These are phyloP conservation scores for Solanum aculeatissimum DNA, from an alignment of 305 asterid genomes.

Conservation along the genomic window DNA sequence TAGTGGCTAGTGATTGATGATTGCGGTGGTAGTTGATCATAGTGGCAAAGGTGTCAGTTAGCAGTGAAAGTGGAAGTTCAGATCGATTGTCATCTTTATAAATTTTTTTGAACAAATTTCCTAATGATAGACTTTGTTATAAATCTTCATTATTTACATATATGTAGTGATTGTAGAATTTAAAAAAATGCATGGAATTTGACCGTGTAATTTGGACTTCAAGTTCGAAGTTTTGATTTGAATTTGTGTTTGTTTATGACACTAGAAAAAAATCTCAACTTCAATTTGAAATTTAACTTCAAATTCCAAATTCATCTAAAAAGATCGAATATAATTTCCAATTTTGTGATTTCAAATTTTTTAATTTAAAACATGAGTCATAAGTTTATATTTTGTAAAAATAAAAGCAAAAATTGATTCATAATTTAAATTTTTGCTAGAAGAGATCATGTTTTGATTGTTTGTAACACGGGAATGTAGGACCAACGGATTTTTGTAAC, in stretches of 20 bases:
- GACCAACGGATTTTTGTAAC: too few species aligned
- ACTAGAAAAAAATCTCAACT: neutral
- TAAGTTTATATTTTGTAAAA: too few species aligned
- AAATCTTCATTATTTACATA: neutral
- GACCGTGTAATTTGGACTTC: neutral
- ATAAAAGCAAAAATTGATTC: too few species aligned
- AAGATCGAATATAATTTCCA: too few species aligned
- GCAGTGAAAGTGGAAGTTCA: neutral
- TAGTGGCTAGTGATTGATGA: neutral
- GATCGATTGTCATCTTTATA: neutral
- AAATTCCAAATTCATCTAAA: neutral
- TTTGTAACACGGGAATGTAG: too few species aligned
- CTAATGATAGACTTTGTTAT: neutral
- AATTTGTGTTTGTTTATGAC: neutral
- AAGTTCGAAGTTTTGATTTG: neutral
- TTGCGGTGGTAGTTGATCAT: neutral
- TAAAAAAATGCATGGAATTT: neutral
- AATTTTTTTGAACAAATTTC: neutral
- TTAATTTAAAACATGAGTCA: too few species aligned
- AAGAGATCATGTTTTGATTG: too few species aligned
- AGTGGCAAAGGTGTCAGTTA: neutral
- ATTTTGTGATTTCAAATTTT: too few species aligned
- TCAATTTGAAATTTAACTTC: neutral
- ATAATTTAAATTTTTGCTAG: too few species aligned
- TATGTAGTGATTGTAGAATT: neutral